Base-by-base conservation (phyloP, 2,329 filamentous ascomycete species). In the Chrysoporthe deuterocubensis region DNA sequence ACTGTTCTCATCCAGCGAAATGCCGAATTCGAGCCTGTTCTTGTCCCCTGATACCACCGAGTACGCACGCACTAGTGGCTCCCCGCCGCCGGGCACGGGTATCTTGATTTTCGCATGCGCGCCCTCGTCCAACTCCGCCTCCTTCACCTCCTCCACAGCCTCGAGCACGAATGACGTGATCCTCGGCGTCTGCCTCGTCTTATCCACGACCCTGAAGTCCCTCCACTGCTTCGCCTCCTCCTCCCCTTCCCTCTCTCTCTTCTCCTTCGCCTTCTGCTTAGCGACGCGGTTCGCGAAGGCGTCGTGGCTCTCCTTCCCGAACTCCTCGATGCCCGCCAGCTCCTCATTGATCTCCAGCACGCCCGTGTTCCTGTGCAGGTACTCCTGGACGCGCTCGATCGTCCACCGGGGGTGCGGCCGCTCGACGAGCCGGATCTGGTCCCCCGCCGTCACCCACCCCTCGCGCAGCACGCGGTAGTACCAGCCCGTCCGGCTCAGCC, bases 311-410 rank as follows among this genome's bases (percentile, higher is more conserved):
- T 87, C 84, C 9, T 80, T 78, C 3, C 84, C 84, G 44, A 89
- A 80, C 18, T 80, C 81, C 9, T 81, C 81, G 42, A 89, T 81
- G 2, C 79, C 78, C 0, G 84, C 81, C 3, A 90, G 79, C 73
- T 84, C 82, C 60, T 81, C 78, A 59, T 85, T 84, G 81, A 85
- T 85, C 50, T 78, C 83, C 1, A 79, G 72, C 71, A 89, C 82
- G 44, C 81, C 80, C 37, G 78, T 81, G 43, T 85, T 83, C 7
- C 85, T 80, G 74, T 89, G 87, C 48, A 90, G 76, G 70, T 87
- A 90, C 75, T 89, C 85, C 75, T 90, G 88, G 0, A 91, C 78
- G 13, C 84, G 80, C 74, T 88, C 86, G 44, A 91, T 82, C 0
- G 88, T 89, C 89, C 89, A 91, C 52, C 80, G 72, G 0, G 88